Conservation (phyloP, 2,329 filamentous ascomycete genomes). For the Ophiobolus disseminans region DNA sequence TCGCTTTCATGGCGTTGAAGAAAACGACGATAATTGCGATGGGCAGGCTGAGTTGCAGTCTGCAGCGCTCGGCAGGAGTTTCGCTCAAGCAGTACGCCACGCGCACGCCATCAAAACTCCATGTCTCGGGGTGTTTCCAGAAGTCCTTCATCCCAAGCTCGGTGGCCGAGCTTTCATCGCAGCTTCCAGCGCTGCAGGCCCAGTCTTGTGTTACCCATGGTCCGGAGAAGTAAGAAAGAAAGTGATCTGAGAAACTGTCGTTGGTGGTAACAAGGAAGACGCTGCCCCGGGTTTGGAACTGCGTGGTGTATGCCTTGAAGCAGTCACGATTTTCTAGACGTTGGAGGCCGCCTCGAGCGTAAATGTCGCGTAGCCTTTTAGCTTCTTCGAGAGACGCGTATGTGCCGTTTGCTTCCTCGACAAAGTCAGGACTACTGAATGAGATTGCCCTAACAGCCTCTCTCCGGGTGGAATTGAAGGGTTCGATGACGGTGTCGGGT, state of each 20-base stretch:
- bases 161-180: not conserved
- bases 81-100: not conserved
- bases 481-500: not conserved
- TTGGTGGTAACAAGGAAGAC: not conserved
- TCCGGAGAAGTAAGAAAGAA: not conserved
- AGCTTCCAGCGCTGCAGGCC: not conserved
- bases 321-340: constrained; percentile 1
- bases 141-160: not conserved
- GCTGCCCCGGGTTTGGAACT: constrained; percentile 1
- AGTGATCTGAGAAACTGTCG: not conserved
- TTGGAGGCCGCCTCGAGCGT: not conserved
- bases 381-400: not conserved
- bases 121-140: not conserved
- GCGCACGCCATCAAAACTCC: not conserved
- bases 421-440: not conserved
- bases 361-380: not conserved
- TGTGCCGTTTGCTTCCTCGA: not conserved
- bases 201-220: not conserved
- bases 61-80: not conserved
- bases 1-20: not conserved
- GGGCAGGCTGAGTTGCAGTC: not conserved
- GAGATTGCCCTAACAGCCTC: not conserved
- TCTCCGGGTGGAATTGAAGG: not conserved
- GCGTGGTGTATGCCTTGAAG: not conserved
- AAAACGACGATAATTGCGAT: not conserved